Base-by-base conservation (phyloP, 176 grass and related monocot species). In the Alopecurus myosuroides region DNA sequence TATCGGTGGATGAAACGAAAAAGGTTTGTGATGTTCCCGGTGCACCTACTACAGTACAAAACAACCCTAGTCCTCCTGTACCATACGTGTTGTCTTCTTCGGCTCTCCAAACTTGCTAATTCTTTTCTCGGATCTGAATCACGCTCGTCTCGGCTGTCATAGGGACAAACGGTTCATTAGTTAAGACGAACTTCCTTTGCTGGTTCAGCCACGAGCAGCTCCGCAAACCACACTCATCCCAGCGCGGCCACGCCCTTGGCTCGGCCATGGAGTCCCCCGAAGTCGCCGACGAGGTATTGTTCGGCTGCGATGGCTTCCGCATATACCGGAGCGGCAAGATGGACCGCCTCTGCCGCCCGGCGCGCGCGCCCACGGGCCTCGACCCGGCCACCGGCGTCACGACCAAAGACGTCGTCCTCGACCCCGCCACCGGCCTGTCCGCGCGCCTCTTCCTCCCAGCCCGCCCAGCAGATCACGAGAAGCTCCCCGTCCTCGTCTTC, bases 401-500 rank as follows among this genome's bases (percentile, higher is more conserved):
- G 22, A 87, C 94, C 71, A 91, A 81, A 84, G 94, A 96, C 78
- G 88, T 91, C 14, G 56, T 85, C 35, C 48, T 96, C 57, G 86
- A 93, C 69, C 4, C 42, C 17, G 11, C 2, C 15, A 85, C 80
- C 20, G 40, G 78, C 58, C 61, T 88, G 19, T 87, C 88, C 30
- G 90, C 20, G 17, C 88, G 90, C 58, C 37, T 95, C 51, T 91
- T 91, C 66, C 91, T 91, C 3, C 88, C 91, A 10, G 17, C 60
- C 62, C 29, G 29, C 42, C 9, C 18, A 56, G 76, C 18, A 31
- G 77, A 58, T 23, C 35, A 10, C 52, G 23, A 44, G 22, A 88
- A 85, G 52, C 83, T 89, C 33, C 94, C 94, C 12, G 33, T 96
- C 23, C 77, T 96, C 75, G 51, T 96, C 51, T 92, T 91, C 88